phyloP scores from a whole-genome alignment of 495 filamentous ascomycete genomes.

The Lepidopterella palustris region DNA sequence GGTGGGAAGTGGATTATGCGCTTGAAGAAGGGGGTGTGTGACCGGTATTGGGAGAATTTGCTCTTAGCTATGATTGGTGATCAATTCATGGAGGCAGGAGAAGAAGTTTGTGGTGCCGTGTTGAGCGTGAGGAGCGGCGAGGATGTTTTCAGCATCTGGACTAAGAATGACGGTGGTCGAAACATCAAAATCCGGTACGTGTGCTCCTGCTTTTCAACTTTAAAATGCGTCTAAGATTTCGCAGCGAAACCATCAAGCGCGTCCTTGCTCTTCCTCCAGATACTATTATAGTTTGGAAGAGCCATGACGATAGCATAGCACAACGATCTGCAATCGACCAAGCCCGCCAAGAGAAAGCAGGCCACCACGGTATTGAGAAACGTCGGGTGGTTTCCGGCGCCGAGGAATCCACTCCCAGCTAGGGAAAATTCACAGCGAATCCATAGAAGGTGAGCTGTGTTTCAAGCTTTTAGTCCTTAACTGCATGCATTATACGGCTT shows the following conservation, averaged over 20 bases:
- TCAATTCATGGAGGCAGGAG: slow-evolving; percentile 87
- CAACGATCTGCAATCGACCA: slow-evolving; percentile 38
- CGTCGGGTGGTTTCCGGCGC: slow-evolving; percentile 28
- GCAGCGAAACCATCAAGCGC: slow-evolving; percentile 86
- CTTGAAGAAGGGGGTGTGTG: slow-evolving; percentile 91
- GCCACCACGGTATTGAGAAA: slow-evolving; percentile 30
- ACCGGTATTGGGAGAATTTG: slow-evolving; percentile 97
- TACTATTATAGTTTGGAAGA: slow-evolving; percentile 90
- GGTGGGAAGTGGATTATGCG: slow-evolving; percentile 97
- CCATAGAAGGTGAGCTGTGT: slow-evolving; percentile 1
- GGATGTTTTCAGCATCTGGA: slow-evolving; percentile 97
- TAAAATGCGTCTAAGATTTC: background rate
- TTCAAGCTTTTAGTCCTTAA: slow-evolving; percentile 6
- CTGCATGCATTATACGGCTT: slow-evolving; percentile 28
- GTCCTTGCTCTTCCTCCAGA: slow-evolving; percentile 76
- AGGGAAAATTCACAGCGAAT: slow-evolving; percentile 22
- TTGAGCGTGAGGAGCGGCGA: slow-evolving; percentile 91
- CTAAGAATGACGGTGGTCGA: slow-evolving; percentile 79
- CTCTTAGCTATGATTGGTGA: slow-evolving; percentile 87
- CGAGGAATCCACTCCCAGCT: slow-evolving; percentile 21
- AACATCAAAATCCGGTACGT: slow-evolving; percentile 94
- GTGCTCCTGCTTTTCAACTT: background rate
- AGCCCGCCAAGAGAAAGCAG: slow-evolving; percentile 34
- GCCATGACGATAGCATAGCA: slow-evolving; percentile 58
- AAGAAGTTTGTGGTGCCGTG: slow-evolving; percentile 92